Conservation (phyloP, 805 yeast species). For the Yamadazyma phyllophila region DNA sequence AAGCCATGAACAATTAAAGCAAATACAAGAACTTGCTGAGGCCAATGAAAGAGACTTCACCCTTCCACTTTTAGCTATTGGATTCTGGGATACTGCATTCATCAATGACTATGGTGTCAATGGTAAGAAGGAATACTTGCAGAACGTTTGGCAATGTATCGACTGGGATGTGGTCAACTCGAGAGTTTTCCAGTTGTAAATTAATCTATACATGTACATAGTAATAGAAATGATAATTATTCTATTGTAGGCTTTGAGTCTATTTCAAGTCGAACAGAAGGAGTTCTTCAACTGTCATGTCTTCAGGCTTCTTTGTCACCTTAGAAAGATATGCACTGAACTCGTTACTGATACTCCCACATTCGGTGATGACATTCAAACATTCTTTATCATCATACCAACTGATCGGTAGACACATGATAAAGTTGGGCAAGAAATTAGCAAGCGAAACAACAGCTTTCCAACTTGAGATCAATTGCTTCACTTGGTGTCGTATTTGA, state of each 20-base stretch:
- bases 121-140: slow-evolving; percentile 70
- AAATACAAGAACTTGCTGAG: slow-evolving; percentile 41
- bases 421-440: slow-evolving; percentile 31
- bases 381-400: slow-evolving; percentile 35
- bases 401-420: slow-evolving; percentile 32
- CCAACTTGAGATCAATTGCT: slow-evolving; percentile 12
- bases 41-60: slow-evolving; percentile 54
- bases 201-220: slow-evolving; percentile 5
- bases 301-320: slow-evolving; percentile 15
- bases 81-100: slow-evolving; percentile 90
- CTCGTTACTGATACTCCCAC: slow-evolving; percentile 23
- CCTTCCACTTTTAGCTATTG: slow-evolving; percentile 73
- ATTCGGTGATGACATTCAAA: slow-evolving; percentile 24
- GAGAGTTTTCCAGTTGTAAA: slow-evolving; percentile 42
- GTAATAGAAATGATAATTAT: neutral
- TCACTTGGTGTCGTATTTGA: slow-evolving; percentile 4
- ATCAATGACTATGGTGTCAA: slow-evolving; percentile 77
- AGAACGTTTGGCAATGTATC: slow-evolving; percentile 71
- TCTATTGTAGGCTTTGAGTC: neutral
- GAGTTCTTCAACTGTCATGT: slow-evolving; percentile 19
- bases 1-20: slow-evolving; percentile 47
- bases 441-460: slow-evolving; percentile 1
- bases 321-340: slow-evolving; percentile 19
- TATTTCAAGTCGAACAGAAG: slow-evolving; percentile 15
- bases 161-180: slow-evolving; percentile 77